phyloP scores from a whole-genome alignment of 1,284 basidiomycete genomes.

The Singerocomus inundabilis region DNA sequence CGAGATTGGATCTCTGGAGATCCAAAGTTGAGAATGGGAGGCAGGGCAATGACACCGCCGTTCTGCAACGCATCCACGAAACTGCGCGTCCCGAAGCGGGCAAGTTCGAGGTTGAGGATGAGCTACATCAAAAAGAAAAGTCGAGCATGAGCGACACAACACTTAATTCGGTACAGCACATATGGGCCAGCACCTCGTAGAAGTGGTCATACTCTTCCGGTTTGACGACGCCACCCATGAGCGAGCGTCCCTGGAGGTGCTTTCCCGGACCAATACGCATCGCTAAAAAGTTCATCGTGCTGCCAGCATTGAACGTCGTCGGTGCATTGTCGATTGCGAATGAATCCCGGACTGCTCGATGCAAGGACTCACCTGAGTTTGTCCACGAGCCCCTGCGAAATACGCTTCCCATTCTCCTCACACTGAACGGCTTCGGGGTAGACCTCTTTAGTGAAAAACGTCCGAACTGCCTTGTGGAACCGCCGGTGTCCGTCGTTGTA shows the following conservation, averaged over 20 bases:
- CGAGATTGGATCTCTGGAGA: constrained; percentile 68
- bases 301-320: constrained; percentile 24
- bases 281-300: constrained; percentile 76
- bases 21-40: constrained; percentile 86
- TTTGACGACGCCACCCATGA: constrained; percentile 83
- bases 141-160: constrained; percentile 1
- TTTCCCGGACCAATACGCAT: constrained; percentile 92
- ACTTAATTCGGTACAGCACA: neutral
- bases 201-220: constrained; percentile 90
- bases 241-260: constrained; percentile 82
- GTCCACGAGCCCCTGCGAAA: constrained; percentile 73
- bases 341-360: neutral
- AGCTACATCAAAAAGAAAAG: constrained; percentile 43
- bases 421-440: constrained; percentile 63
- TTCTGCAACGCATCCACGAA: constrained; percentile 82
- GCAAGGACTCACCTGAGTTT: constrained; percentile 58
- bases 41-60: constrained; percentile 82
- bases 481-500: constrained; percentile 71
- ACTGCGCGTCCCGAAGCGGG: constrained; percentile 79
- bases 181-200: constrained; percentile 51
- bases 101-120: constrained; percentile 85
- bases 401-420: constrained; percentile 79
- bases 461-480: constrained; percentile 65
- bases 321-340: neutral
- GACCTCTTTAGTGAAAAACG: constrained; percentile 64